Evolutionary conservation across 208 protist genomes (phyloP).

Genomic region (Naegleria lovaniensis): DNA sequence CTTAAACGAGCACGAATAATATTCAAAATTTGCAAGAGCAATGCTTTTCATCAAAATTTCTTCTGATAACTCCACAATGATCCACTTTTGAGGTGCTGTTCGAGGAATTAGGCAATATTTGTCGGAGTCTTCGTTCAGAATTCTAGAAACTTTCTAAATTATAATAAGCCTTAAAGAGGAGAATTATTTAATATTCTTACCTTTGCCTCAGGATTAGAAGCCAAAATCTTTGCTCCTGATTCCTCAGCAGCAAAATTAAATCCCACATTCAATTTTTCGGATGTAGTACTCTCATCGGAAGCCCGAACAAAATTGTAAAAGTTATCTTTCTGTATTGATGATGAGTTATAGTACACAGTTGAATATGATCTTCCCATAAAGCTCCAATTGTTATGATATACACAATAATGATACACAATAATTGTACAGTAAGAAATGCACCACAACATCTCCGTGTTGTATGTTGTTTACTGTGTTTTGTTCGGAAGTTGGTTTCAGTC

Average conservation of each 20-base stretch:
- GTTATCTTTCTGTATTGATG: no score
- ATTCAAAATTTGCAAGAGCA: constrained; percentile 23
- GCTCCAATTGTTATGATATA: no score
- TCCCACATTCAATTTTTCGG: background rate
- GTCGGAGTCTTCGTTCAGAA: background rate
- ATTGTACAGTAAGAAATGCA: no score
- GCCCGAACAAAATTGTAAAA: no score
- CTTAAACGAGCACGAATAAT: constrained; percentile 1
- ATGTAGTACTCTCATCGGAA: no score
- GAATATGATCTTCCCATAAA: no score
- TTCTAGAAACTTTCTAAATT: background rate
- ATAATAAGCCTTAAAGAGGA: no score
- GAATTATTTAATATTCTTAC: background rate
- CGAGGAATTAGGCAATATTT: constrained; percentile 10
- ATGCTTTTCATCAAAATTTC: constrained; percentile 20
- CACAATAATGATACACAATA: no score
- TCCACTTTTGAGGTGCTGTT: background rate
- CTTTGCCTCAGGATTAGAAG: background rate
- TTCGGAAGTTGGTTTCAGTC: no score
- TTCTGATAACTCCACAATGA: background rate
- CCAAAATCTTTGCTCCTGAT: constrained; percentile 6
- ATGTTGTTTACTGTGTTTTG: no score
- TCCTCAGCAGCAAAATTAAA: constrained; percentile 21
- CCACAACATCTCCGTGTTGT: no score
- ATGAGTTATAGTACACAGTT: no score